phyloP scores from a whole-genome alignment of 1,284 basidiomycete genomes.

The Agaricales sp. region DNA sequence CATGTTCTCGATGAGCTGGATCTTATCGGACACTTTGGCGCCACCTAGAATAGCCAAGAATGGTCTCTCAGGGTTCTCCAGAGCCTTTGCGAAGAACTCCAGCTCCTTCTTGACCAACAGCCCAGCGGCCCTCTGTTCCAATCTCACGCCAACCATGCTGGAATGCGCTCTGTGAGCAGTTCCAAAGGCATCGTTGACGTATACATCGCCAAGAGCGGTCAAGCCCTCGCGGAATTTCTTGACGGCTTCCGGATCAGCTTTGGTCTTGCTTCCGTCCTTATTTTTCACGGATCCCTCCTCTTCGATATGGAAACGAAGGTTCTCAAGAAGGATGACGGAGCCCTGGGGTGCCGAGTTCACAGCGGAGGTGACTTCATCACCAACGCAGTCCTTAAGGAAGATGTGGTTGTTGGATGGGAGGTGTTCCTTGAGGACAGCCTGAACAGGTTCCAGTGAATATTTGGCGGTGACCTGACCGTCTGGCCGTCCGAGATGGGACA shows the following conservation, averaged over 20 bases:
- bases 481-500: slow-evolving; percentile 97
- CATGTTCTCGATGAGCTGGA: slow-evolving; percentile 98
- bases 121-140: slow-evolving; percentile 89
- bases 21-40: slow-evolving; percentile 99
- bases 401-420: slow-evolving; percentile 38
- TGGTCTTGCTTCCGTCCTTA: slow-evolving; percentile 86
- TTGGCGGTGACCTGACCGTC: slow-evolving; percentile 88
- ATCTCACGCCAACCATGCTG: slow-evolving; percentile 94
- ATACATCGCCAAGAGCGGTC: slow-evolving; percentile 92
- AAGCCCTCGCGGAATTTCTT: slow-evolving; percentile 80
- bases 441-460: slow-evolving; percentile 88
- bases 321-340: slow-evolving; percentile 90
- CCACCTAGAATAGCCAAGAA: slow-evolving; percentile 99
- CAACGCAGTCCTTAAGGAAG: slow-evolving; percentile 86
- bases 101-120: slow-evolving; percentile 99
- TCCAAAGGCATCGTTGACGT: slow-evolving; percentile 98
- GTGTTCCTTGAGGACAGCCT: slow-evolving; percentile 58
- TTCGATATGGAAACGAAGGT: slow-evolving; percentile 97
- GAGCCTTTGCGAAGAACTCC: slow-evolving; percentile 96
- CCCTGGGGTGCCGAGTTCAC: slow-evolving; percentile 68
- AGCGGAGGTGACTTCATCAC: slow-evolving; percentile 72
- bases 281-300: slow-evolving; percentile 95
- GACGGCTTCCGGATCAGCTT: slow-evolving; percentile 81
- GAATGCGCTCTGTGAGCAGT: slow-evolving; percentile 98
- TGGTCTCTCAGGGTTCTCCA: slow-evolving; percentile 89